Evolutionary conservation across 2,329 filamentous ascomycete species (phyloP), one percentile per base, ranked within the genome.

Genomic region (Arthrinium phaeospermum): DNA sequence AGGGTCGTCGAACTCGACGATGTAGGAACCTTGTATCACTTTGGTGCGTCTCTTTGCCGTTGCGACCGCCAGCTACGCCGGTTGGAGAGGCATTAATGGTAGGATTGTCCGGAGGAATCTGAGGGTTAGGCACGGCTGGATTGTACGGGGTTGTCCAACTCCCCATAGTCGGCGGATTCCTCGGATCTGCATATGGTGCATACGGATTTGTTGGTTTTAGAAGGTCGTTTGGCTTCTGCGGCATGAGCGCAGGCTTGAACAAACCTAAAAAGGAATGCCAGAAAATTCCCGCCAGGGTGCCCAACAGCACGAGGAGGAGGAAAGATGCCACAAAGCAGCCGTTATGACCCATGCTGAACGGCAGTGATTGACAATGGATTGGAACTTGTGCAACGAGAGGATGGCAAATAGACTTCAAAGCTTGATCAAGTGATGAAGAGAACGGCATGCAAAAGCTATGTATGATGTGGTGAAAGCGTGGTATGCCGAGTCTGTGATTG

Each of bases 1-100:
- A 10, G 82, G 81, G 27, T 87, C 84, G 46, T 49, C 84, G 70
- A 89, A 86, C 75, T 89, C 87, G 72, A 89, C 83, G 74, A 89
- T 86, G 79, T 85, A 89, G 34, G 84, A 85, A 27, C 87, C 86
- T 0, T 84, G 81, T 16, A 89, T 24, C 7, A 71, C 44, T 16
- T 34, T 64, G 53, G 2, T 16, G 27, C 4, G 27, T 3, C n/a
- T 24, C 2, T 16, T 8, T 10, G 67, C 37, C 67, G 10, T 47
- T n/a, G 37, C 44, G 6, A 12, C 41, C 22, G 41, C 67, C 2
- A 67, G 27, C 27, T 30, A 30, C 27, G 27, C 27, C 27, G 27
- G 27, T 30, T 4, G 27, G 27, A 30, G 27, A 30, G 27, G 27
- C 27, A 30, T 30, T 30, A 30, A 30, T 30, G 27, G 27, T 30